A percentile compares a stretch with the other conserved stretches of the same genome.
These are phyloP conservation scores for Penicillium verhagenii DNA, from an alignment of 495 filamentous ascomycete species.

Conservation along the genomic window DNA sequence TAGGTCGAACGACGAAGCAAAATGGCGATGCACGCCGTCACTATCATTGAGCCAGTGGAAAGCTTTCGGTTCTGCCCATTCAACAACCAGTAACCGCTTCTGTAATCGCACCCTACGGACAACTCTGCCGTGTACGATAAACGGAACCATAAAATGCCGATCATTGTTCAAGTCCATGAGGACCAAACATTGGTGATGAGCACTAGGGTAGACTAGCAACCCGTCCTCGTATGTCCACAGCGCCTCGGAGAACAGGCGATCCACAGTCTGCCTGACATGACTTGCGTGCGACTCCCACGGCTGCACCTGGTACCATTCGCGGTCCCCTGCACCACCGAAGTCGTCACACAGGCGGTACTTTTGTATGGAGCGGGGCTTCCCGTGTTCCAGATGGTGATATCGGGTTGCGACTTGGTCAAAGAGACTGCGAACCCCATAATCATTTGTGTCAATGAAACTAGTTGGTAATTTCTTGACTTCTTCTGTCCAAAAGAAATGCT, in stretches of 20 bases:
- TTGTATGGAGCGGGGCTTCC: conserved; percentile 47
- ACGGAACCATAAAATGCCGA: conserved; percentile 49
- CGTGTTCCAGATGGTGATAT: conserved; percentile 54
- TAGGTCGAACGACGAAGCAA: conserved; percentile 62
- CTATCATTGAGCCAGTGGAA: conserved; percentile 59
- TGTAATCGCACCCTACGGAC: conserved; percentile 59
- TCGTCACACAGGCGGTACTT: conserved; percentile 42
- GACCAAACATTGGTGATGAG: conserved; percentile 41
- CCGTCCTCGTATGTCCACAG: conserved; percentile 63
- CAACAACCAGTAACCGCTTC: conserved; percentile 55
- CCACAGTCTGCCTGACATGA: conserved; percentile 32
- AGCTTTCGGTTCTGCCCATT: conserved; percentile 62
- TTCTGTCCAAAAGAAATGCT: conserved; percentile 53
- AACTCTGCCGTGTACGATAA: conserved; percentile 52
- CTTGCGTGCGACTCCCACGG: conserved; percentile 58
- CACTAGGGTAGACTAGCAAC: conserved; percentile 56
- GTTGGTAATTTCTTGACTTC: conserved; percentile 45
- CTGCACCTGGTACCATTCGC: conserved; percentile 49
- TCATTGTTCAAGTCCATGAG: conserved; percentile 54
- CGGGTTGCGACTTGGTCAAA: conserved; percentile 56
- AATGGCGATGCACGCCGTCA: conserved; percentile 61
- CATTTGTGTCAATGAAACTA: not conserved
- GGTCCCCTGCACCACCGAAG: conserved; percentile 33
- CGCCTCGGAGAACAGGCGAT: conserved; percentile 54
- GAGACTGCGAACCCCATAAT: conserved; percentile 35